Percentiles rank a stretch among this genome's conserved stretches.
Conservation (phyloP, 2,329 filamentous ascomycete genomes). For the Dendrostoma leiphaemia region DNA sequence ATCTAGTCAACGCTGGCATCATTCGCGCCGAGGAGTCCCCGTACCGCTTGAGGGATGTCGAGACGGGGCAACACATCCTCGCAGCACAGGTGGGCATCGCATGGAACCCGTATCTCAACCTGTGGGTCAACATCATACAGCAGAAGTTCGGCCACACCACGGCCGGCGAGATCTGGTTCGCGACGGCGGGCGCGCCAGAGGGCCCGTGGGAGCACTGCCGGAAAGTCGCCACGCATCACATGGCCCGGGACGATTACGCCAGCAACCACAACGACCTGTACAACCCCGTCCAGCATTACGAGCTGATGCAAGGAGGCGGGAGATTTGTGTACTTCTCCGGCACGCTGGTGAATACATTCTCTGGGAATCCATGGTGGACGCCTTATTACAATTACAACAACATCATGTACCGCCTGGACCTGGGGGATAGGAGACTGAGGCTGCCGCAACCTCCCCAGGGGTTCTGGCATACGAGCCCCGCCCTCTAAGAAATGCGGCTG, state of each 20-base stretch:
- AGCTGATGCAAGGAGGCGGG: slow-evolving; percentile 12
- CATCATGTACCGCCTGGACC: slow-evolving; percentile 18
- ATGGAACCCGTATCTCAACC: slow-evolving; percentile 14
- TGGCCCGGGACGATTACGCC: slow-evolving; percentile 7
- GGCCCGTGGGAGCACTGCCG: slow-evolving; percentile 13
- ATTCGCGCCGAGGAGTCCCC: slow-evolving; percentile 12
- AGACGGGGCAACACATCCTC: slow-evolving; percentile 2
- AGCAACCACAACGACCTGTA: slow-evolving; percentile 17
- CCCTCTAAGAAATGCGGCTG: neutral
- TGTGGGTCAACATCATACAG: slow-evolving; percentile 17
- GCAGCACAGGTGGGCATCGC: slow-evolving; percentile 15
- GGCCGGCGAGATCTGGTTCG: slow-evolving; percentile 16
- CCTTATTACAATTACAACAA: slow-evolving; percentile 20
- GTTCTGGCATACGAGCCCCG: slow-evolving; percentile 6
- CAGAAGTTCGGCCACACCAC: slow-evolving; percentile 10
- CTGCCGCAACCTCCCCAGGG: slow-evolving; percentile 4
- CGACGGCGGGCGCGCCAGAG: slow-evolving; percentile 11
- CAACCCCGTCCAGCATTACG: slow-evolving; percentile 17
- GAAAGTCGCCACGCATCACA: slow-evolving; percentile 17
- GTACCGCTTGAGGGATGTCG: slow-evolving; percentile 9
- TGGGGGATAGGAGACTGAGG: slow-evolving; percentile 6
- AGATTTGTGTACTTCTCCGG: slow-evolving; percentile 16
- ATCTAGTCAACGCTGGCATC: slow-evolving; percentile 1
- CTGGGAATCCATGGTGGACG: slow-evolving; percentile 13
- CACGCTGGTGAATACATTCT: slow-evolving; percentile 17